Evolutionary conservation across 495 filamentous ascomycete species (phyloP), one percentile per base, ranked within the genome.

Genomic region (Daldinia childiae): DNA sequence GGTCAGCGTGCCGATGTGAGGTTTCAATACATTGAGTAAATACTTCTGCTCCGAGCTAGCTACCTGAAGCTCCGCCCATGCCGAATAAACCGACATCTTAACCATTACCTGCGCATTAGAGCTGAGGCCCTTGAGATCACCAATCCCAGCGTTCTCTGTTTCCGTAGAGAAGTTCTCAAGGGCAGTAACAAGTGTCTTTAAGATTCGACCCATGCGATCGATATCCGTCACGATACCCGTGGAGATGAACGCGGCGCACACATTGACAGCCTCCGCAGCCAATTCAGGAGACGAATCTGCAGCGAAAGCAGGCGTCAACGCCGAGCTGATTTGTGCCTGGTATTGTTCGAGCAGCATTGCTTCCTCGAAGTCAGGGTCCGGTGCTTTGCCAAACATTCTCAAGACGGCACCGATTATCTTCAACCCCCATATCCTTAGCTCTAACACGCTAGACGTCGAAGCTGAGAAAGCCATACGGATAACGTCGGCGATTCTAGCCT

Each of bases 41-140:
- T 98, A 98, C 32, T 89, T 89, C 63, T 98, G 94, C 72, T 98
- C 95, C 26, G 89, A 90, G 80, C 95, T 98, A 2, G 96, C 94
- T 48, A 99, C 94, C 78, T 99, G 96, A 34, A 99, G 87, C 68
- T 97, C 92, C n/a, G 95, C 96, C 95, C 95, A 99, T 7, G 94
- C 95, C n/a, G 94, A 94, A 76, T 96, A 93, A 1, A 98, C 91
- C 1, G 96, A 90, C 88, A 97, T 93, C 76, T 94, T 96, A 43
- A 99, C 93, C 95, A 99, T 99, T 29, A 97, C 93, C 66, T 94
- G 91, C 3, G 95, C 95, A 76, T 99, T 99, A 0, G 96, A 93
- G 78, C 96, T 97, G 29, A 98, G 89, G 1, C 92, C 93, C 79
- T 93, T 93, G 19, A 99, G 82, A 68, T 99, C 95, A 26, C 96